These are phyloP conservation scores for Baorangia bicolor DNA, from an alignment of 768 basidiomycete genomes.

Conservation along the genomic window DNA sequence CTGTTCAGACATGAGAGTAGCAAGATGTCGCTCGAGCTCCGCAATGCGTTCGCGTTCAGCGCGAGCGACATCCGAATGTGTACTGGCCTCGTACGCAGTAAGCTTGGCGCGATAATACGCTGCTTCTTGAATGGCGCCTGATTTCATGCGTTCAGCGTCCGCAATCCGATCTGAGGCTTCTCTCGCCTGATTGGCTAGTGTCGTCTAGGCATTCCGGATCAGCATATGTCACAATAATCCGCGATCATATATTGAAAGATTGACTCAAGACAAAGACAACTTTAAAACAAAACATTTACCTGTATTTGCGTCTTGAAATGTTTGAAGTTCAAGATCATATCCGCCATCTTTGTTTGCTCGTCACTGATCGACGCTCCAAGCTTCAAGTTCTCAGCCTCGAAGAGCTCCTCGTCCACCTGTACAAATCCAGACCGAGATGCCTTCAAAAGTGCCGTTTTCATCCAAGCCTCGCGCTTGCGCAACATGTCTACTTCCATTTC, in stretches of 20 bases:
- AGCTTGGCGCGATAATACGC: slow-evolving; percentile 95
- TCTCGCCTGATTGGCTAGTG: slow-evolving; percentile 72
- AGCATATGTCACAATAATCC: slow-evolving; percentile 7
- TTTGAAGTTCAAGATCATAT: slow-evolving; percentile 81
- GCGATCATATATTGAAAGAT: not conserved
- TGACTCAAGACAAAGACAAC: not conserved
- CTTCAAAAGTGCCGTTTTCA: slow-evolving; percentile 74
- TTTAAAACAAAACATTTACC: slow-evolving; percentile 45
- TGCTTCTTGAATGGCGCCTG: slow-evolving; percentile 86
- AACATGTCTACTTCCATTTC: slow-evolving; percentile 77
- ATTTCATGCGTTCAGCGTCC: slow-evolving; percentile 75
- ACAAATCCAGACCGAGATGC: slow-evolving; percentile 81
- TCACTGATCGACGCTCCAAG: slow-evolving; percentile 34
- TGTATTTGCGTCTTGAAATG: slow-evolving; percentile 84
- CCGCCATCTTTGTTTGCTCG: slow-evolving; percentile 55
- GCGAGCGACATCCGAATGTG: slow-evolving; percentile 60
- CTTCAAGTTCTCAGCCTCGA: slow-evolving; percentile 35
- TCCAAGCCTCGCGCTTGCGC: slow-evolving; percentile 80
- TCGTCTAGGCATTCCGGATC: slow-evolving; percentile 45
- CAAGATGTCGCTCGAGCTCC: slow-evolving; percentile 72
- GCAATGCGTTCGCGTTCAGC: slow-evolving; percentile 76
- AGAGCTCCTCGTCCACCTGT: slow-evolving; percentile 53
- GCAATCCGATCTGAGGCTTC: slow-evolving; percentile 73
- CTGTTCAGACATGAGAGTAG: slow-evolving; percentile 59
- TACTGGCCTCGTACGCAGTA: slow-evolving; percentile 75